phyloP scores from a whole-genome alignment of 2,329 filamentous ascomycete species.

The Colletotrichum musicola region DNA sequence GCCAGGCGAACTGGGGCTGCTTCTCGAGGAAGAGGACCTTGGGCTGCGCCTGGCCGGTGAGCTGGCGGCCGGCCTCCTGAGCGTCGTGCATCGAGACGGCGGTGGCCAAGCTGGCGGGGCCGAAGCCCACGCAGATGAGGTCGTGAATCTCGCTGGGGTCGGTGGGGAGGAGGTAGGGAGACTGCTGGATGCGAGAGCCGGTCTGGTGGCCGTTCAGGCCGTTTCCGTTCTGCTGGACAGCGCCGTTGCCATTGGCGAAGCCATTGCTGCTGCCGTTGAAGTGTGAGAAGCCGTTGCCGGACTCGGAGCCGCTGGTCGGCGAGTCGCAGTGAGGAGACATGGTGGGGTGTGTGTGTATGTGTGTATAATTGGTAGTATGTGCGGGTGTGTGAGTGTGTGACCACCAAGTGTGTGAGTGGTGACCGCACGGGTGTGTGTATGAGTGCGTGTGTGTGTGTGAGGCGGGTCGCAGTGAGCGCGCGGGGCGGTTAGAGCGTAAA shows the following conservation, averaged over 20 bases:
- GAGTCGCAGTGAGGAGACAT: conserved; percentile 54
- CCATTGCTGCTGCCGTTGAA: conserved; percentile 41
- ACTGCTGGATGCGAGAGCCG: conserved; percentile 43
- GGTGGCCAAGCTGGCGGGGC: conserved; percentile 89
- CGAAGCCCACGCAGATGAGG: conserved; percentile 91
- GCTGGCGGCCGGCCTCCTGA: conserved; percentile 63
- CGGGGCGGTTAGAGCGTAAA: conserved; percentile 4
- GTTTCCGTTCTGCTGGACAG: conserved; percentile 29
- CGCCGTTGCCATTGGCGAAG: conserved; percentile 37
- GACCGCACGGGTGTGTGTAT: background rate
- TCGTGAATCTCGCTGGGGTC: conserved; percentile 78
- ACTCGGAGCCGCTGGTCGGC: conserved; percentile 43
- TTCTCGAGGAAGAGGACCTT: conserved; percentile 91
- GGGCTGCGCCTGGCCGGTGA: conserved; percentile 62
- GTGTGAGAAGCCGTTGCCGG: conserved; percentile 31
- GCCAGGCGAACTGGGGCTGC: conserved; percentile 88
- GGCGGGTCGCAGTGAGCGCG: conserved; percentile 21
- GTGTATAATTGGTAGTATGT: background rate
- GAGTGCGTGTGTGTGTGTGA: conserved; percentile 1
- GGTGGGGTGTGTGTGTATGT: conserved; percentile 32
- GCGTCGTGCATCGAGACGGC: conserved; percentile 90
- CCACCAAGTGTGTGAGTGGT: background rate
- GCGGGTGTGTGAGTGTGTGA: conserved; percentile 6
- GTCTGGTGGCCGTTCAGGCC: conserved; percentile 26
- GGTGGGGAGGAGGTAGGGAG: conserved; percentile 62